Percentiles rank a stretch among this genome's conserved stretches.
Conservation (phyloP, 2,329 filamentous ascomycete species). For the Ustulina deusta region DNA sequence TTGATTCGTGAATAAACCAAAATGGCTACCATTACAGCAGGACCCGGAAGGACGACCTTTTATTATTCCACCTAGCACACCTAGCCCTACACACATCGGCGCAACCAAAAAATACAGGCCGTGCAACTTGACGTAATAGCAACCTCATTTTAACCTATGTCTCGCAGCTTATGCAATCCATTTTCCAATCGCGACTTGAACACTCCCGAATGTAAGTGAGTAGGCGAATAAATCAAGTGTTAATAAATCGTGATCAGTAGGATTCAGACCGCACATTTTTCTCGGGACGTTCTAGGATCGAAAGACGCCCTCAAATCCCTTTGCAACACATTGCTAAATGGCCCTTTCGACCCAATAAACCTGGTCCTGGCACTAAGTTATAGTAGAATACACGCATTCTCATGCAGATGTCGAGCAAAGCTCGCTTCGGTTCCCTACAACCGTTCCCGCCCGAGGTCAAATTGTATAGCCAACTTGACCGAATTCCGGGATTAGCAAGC, state of each 20-base stretch:
- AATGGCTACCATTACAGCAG: neutral
- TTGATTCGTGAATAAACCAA: neutral
- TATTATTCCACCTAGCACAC: neutral
- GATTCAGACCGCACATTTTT: conserved; percentile 2
- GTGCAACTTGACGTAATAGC: conserved; percentile 34
- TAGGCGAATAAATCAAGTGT: neutral
- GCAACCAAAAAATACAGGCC: neutral
- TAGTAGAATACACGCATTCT: conserved; percentile 40
- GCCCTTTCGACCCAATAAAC: conserved; percentile 12
- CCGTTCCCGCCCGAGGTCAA: conserved; percentile 21
- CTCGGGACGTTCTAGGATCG: neutral
- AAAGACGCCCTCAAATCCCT: conserved; percentile 13
- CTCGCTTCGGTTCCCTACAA: conserved; percentile 9
- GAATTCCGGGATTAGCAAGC: conserved; percentile 10
- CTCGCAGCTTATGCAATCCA: neutral
- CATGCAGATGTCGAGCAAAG: conserved; percentile 31
- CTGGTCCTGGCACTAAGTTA: conserved; percentile 20
- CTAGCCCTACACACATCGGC: neutral
- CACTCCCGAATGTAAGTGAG: neutral
- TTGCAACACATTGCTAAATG: conserved; percentile 15
- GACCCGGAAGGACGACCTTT: neutral
- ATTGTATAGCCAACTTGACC: conserved; percentile 30
- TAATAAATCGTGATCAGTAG: neutral
- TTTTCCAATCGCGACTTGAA: neutral
- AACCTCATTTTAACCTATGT: conserved; percentile 10